phyloP scores from a whole-genome alignment of 495 filamentous ascomycete species.

The Hyaloscypha bicolor region DNA sequence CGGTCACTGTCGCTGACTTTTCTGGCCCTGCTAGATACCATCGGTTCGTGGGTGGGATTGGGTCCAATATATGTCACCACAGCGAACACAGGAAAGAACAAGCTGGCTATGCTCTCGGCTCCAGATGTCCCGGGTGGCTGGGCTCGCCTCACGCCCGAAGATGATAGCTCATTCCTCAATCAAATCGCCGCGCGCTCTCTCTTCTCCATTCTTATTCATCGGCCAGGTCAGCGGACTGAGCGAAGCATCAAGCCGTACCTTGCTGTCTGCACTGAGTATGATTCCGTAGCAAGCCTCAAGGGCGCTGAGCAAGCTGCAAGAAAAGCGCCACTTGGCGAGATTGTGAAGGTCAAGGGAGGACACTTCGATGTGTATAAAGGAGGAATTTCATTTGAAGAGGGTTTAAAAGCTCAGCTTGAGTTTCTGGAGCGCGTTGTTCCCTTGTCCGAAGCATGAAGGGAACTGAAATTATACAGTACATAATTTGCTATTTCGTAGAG shows the following conservation, averaged over 20 bases:
- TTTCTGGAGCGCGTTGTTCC: constrained; percentile 5
- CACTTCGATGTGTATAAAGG: constrained; percentile 6
- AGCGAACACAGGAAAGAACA: background rate
- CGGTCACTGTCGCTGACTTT: background rate
- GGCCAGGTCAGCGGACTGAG: background rate
- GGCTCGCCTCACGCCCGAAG: constrained; percentile 2
- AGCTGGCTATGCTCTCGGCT: background rate
- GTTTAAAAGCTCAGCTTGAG: background rate
- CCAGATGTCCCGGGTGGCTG: background rate
- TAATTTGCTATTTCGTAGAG: too few species aligned
- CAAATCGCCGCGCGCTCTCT: background rate
- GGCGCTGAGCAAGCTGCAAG: background rate
- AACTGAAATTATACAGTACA: too few species aligned
- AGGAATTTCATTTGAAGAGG: background rate
- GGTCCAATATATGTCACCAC: background rate
- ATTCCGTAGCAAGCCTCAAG: background rate
- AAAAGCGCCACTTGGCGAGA: background rate
- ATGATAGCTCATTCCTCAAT: background rate
- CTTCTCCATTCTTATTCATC: background rate
- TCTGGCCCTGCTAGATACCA: background rate
- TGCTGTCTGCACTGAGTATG: background rate
- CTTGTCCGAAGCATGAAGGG: background rate
- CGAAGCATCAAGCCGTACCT: background rate
- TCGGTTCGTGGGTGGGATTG: background rate
- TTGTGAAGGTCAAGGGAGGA: background rate